Percentiles rank a stretch among this genome's conserved stretches.
phyloP scores from a whole-genome alignment of 495 filamentous ascomycete genomes.

The Apodospora peruviana region DNA sequence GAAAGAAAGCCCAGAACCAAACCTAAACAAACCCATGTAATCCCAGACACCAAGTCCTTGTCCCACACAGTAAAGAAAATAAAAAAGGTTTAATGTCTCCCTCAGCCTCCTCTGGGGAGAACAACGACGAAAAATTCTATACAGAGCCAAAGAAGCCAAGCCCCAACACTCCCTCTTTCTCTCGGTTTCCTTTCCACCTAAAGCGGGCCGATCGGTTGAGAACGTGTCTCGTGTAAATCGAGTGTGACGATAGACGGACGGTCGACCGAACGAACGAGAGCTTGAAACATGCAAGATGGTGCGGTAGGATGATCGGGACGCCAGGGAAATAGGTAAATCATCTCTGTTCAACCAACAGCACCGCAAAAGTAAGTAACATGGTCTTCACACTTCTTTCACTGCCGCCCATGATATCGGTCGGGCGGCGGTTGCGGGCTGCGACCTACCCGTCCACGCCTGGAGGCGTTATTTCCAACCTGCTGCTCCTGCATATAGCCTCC shows the following conservation, averaged over 20 bases:
- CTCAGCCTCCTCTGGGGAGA: too few relatives aligned
- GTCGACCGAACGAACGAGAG: too few relatives aligned
- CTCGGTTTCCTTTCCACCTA: background rate
- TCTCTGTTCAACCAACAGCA: background rate
- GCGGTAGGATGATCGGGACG: too few relatives aligned
- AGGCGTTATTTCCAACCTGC: slow-evolving; percentile 29
- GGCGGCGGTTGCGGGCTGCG: slow-evolving; percentile 28
- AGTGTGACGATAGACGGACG: too few relatives aligned
- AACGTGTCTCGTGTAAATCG: too few relatives aligned
- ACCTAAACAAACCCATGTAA: background rate
- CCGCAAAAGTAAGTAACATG: slow-evolving; percentile 1
- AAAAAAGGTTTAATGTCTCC: too few relatives aligned
- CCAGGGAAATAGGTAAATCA: background rate
- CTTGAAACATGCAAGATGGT: too few relatives aligned
- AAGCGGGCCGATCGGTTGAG: background rate
- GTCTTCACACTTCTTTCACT: background rate
- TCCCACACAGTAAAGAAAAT: too few relatives aligned
- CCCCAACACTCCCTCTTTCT: background rate
- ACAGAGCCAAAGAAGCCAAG: background rate
- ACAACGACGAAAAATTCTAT: background rate
- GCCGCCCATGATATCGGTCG: slow-evolving; percentile 9
- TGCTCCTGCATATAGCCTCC: slow-evolving; percentile 39
- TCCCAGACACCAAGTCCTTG: too few relatives aligned
- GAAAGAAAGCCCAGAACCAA: background rate
- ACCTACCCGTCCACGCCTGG: slow-evolving; percentile 50